Conservation (phyloP, 768 basidiomycete genomes). For the Russula lepida region DNA sequence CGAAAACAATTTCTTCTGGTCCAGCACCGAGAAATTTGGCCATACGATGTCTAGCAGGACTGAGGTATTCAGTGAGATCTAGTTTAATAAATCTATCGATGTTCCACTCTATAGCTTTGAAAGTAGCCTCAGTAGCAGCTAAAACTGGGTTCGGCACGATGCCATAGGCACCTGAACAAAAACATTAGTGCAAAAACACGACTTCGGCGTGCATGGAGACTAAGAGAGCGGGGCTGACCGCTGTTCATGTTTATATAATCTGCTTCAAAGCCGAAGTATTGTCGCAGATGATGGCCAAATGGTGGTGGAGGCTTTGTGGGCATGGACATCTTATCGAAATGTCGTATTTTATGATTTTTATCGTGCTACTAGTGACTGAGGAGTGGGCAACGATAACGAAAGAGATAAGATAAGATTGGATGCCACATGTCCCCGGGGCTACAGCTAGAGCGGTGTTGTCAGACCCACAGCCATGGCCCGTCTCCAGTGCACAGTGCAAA, state of each 20-base stretch:
- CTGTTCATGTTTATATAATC: constrained; percentile 59
- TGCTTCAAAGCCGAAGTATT: constrained; percentile 48
- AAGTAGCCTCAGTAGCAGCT: constrained; percentile 35
- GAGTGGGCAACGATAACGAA: too few species aligned
- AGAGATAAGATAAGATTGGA: neutral
- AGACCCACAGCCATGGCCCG: neutral
- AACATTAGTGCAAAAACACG: neutral
- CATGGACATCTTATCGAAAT: neutral
- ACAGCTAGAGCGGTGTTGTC: neutral
- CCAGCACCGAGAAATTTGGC: constrained; percentile 44
- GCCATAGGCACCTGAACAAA: constrained; percentile 48
- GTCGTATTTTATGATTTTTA: too few species aligned
- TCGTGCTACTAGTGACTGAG: too few species aligned
- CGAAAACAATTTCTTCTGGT: constrained; percentile 49
- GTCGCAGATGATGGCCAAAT: constrained; percentile 50
- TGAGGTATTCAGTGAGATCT: constrained; percentile 30
- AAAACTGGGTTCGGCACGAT: constrained; percentile 47
- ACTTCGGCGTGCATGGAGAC: neutral
- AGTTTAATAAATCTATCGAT: constrained; percentile 49
- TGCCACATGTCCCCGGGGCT: neutral
- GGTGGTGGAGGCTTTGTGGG: constrained; percentile 28
- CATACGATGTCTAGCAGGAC: constrained; percentile 36
- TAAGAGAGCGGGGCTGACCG: constrained; percentile 32
- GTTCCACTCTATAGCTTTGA: constrained; percentile 39
- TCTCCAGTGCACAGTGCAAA: neutral